phyloP scores from a whole-genome alignment of 176 grass and related monocot species.

The Otatea glauca region DNA sequence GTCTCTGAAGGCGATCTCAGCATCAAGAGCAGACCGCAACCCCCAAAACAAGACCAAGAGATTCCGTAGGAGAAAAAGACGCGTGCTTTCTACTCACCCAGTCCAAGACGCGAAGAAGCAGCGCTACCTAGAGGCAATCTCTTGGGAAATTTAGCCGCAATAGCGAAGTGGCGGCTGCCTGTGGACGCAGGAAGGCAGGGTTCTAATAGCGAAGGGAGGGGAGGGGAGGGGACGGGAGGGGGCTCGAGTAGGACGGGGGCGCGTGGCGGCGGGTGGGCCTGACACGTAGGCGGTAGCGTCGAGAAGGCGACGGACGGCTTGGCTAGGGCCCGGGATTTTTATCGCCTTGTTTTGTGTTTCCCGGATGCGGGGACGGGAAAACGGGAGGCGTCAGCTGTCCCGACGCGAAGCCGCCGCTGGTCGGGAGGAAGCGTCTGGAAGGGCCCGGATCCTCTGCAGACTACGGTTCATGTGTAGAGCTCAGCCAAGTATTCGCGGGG shows the following conservation, averaged over 20 bases:
- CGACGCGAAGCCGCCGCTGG: neutral
- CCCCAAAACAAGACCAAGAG: neutral
- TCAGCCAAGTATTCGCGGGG: no score
- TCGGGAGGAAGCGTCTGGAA: conserved; percentile 36
- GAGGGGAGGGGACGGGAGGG: neutral
- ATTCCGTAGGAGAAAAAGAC: neutral
- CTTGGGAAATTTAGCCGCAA: conserved; percentile 31
- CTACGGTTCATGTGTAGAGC: neutral
- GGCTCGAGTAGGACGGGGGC: conserved; percentile 23
- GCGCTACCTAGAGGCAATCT: neutral
- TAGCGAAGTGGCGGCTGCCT: conserved; percentile 49
- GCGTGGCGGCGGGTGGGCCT: conserved; percentile 16
- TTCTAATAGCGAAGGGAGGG: conserved; percentile 1
- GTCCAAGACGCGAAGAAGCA: conserved; percentile 29
- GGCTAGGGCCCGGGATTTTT: conserved; percentile 31
- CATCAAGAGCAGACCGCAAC: neutral
- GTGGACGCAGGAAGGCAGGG: conserved; percentile 26
- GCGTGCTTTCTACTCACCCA: conserved; percentile 41
- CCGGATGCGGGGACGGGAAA: conserved; percentile 56
- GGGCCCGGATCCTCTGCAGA: neutral
- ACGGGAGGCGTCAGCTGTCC: conserved; percentile 29
- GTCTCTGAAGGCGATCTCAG: conserved; percentile 22
- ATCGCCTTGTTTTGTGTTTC: neutral
- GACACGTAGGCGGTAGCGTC: conserved; percentile 36
- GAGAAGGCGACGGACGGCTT: neutral